phyloP scores from a whole-genome alignment of 495 filamentous ascomycete species.

The Amniculicola lignicola region DNA sequence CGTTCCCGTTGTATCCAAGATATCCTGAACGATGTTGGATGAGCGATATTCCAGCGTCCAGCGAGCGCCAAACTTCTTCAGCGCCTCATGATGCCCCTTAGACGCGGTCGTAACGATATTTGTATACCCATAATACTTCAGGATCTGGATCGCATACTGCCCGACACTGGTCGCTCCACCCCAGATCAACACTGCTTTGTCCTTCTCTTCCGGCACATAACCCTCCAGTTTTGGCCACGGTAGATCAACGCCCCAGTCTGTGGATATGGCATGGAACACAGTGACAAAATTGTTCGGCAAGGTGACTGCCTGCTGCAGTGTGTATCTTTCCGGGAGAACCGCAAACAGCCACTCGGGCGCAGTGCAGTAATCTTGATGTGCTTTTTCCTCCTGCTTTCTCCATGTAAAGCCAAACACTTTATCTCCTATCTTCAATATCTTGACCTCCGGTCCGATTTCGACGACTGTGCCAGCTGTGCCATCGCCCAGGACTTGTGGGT shows the following conservation, averaged over 20 bases:
- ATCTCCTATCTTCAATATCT: conserved; percentile 43
- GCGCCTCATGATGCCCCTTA: conserved; percentile 42
- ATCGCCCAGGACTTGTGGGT: conserved; percentile 41
- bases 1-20: conserved; percentile 29
- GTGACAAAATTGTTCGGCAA: conserved; percentile 54
- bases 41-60: conserved; percentile 49
- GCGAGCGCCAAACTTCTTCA: conserved; percentile 46
- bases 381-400: conserved; percentile 40
- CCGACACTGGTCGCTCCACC: conserved; percentile 54
- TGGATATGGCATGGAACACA: conserved; percentile 47
- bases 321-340: conserved; percentile 42
- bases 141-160: conserved; percentile 49
- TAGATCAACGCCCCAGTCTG: conserved; percentile 31
- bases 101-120: conserved; percentile 51
- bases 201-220: conserved; percentile 34
- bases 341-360: conserved; percentile 16
- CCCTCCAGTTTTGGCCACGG: conserved; percentile 48
- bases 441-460: conserved; percentile 43
- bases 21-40: conserved; percentile 14
- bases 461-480: conserved; percentile 47
- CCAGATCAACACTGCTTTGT: conserved; percentile 51
- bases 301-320: conserved; percentile 47
- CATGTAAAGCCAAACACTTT: conserved; percentile 52
- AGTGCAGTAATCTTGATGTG: conserved; percentile 43
- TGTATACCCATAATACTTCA: conserved; percentile 50